Evolutionary conservation across 2,329 filamentous ascomycete genomes (phyloP), one percentile per base, ranked within the genome.

Genomic region (Pestalotiopsis fici): DNA sequence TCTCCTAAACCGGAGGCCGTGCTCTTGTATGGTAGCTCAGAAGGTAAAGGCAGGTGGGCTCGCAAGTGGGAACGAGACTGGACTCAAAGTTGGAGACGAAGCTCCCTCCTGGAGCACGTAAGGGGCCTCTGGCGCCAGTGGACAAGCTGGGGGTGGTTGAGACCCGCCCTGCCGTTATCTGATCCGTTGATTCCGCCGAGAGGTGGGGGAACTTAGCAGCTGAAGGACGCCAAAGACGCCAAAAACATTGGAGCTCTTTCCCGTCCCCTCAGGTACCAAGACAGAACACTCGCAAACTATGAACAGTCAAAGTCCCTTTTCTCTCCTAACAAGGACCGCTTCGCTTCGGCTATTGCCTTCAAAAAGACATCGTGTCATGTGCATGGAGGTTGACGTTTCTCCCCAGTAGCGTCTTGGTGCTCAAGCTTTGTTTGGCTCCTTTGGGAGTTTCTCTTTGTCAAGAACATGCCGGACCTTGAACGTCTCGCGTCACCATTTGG

Each of bases 1-100:
- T 62, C 59, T 62, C 59, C 59, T 62, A 47, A 62, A 62, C 59
- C 59, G 59, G 59, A 62, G 59, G 55, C 27, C n/a, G 35, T 25
- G 37, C 21, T 23, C 39, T 23, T 47, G 59, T 21, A 28, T 25
- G 59, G 35, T 25, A 62, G 59, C 31, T 50, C 55, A 50, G 43
- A 50, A 60, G 57, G 31, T 31, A 27, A 57, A 31, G 55, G 27
- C 57, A 39, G 59, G 59, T 35, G 35, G 59, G 59, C 23, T 43
- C 13, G n/a, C 13, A 62, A 62, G 59, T 62, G 59, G 59, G 59
- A 62, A 62, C n/a, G 35, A 23, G 35, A 37, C n/a, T n/a, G n/a
- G n/a, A 21, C 37, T 18, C 31, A 35, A 13, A 62, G 23, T 43
- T 62, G 59, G 59, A 62, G 35, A 47, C 35, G 21, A 25, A 31